A percentile compares a stretch with the other conserved stretches of the same genome.
Conservation (phyloP, 2,329 filamentous ascomycete species). For the Tricladium varicosporioides region DNA sequence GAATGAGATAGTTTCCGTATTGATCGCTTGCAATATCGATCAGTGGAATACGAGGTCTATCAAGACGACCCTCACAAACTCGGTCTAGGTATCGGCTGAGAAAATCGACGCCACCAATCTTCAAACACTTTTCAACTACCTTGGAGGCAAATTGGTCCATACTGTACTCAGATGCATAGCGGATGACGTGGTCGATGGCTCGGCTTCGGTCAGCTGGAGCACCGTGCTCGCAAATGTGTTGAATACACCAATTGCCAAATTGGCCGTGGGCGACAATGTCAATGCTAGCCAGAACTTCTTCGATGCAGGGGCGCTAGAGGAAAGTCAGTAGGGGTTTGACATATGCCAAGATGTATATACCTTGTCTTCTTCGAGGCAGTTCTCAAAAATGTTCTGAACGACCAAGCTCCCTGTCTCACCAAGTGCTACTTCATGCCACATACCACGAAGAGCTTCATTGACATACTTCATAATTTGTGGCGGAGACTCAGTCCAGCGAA, state of each 20-base stretch:
- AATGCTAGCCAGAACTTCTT: conserved; percentile 92
- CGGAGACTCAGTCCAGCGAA: conserved; percentile 91
- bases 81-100: conserved; percentile 88
- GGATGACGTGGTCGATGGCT: conserved; percentile 92
- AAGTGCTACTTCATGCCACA: conserved; percentile 98
- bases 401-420: conserved; percentile 97
- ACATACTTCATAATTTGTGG: conserved; percentile 99
- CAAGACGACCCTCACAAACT: conserved; percentile 85
- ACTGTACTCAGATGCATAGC: conserved; percentile 92
- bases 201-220: conserved; percentile 86
- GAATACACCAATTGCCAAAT: conserved; percentile 99
- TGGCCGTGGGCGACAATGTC: conserved; percentile 96
- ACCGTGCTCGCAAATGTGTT: conserved; percentile 97
- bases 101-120: conserved; percentile 90
- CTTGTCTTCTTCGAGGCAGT: conserved; percentile 98
- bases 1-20: conserved; percentile 97
- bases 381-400: conserved; percentile 99
- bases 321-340: conserved; percentile 19
- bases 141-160: conserved; percentile 99
- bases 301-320: conserved; percentile 86
- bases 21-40: conserved; percentile 99
- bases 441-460: conserved; percentile 88
- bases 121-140: conserved; percentile 97
- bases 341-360: conserved; percentile 44
- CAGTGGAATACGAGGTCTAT: conserved; percentile 91